Conservation (phyloP, 306 rosid species). For the Begonia loranthoides region DNA sequence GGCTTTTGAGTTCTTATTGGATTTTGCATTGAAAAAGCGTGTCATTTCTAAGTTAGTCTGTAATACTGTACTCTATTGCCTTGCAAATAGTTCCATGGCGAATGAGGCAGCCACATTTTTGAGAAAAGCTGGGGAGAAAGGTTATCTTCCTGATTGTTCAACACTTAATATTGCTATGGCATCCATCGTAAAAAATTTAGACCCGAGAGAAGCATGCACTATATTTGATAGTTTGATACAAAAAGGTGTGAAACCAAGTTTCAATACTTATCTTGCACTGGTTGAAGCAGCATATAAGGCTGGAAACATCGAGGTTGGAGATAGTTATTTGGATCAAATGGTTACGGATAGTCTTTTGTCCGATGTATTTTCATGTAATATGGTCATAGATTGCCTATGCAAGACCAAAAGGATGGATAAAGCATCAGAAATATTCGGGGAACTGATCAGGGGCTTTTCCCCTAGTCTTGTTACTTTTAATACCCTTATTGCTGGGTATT, state of each 20-base stretch:
- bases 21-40: conserved; percentile 33
- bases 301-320: conserved; percentile 34
- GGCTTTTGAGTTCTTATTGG: conserved; percentile 42
- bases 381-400: conserved; percentile 58
- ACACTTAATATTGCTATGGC: conserved; percentile 41
- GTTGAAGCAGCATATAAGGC: conserved; percentile 45
- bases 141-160: conserved; percentile 47
- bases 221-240: conserved; percentile 33
- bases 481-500: conserved; percentile 59
- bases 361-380: conserved; percentile 49
- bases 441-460: conserved; percentile 37
- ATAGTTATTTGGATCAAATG: conserved; percentile 30
- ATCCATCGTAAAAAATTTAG: conserved; percentile 50
- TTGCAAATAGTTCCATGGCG: conserved; percentile 38
- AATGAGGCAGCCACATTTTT: conserved; percentile 38
- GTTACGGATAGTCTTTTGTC: conserved; percentile 39
- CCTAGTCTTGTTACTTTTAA: conserved; percentile 79
- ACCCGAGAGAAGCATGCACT: conserved; percentile 27
- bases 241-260: conserved; percentile 41
- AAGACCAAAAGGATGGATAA: conserved; percentile 45
- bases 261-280: conserved; percentile 43
- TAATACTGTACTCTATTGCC: conserved; percentile 54
- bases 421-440: conserved; percentile 37
- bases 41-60: conserved; percentile 37
- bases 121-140: conserved; percentile 26